These are phyloP conservation scores for Aspergillus fischeri DNA, from an alignment of 2,329 filamentous ascomycete species.

Conservation along the genomic window DNA sequence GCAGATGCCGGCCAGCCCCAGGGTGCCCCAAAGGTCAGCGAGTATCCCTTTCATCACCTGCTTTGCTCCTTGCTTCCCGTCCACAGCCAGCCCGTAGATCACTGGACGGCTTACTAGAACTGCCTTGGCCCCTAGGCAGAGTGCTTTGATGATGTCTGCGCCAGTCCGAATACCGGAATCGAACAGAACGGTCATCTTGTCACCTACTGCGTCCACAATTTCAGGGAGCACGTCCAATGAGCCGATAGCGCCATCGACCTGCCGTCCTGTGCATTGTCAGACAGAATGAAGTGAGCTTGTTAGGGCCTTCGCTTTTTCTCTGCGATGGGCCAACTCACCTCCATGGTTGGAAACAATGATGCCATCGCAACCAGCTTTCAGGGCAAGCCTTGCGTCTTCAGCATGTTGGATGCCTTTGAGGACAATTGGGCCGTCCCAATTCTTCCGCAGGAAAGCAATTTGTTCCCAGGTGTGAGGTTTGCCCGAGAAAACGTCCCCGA, in stretches of 20 bases:
- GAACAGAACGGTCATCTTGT: constrained; percentile 46
- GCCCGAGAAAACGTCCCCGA: constrained; percentile 50
- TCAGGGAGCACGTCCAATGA: constrained; percentile 54
- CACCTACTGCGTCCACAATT: constrained; percentile 57
- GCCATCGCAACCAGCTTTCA: constrained; percentile 45
- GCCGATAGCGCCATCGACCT: constrained; percentile 50
- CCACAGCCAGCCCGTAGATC: constrained; percentile 55
- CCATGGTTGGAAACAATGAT: constrained; percentile 53
- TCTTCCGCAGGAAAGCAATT: constrained; percentile 52
- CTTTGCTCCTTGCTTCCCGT: constrained; percentile 53
- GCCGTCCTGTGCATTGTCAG: constrained; percentile 31
- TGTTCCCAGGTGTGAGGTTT: constrained; percentile 59
- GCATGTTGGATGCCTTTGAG: constrained; percentile 57
- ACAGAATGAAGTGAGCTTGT: neutral
- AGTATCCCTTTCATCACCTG: constrained; percentile 49
- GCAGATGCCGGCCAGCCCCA: constrained; percentile 52
- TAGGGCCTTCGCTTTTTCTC: neutral
- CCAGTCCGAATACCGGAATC: constrained; percentile 50
- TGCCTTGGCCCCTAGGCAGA: constrained; percentile 54
- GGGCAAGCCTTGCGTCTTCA: constrained; percentile 45
- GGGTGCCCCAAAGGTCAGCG: constrained; percentile 53
- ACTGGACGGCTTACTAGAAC: constrained; percentile 56
- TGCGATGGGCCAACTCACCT: constrained; percentile 24
- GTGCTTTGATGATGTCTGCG: constrained; percentile 49
- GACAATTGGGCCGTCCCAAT: constrained; percentile 63